Percentiles rank a stretch among this genome's conserved stretches.
phyloP scores from a whole-genome alignment of 495 filamentous ascomycete species.

The Daldinia grandis region DNA sequence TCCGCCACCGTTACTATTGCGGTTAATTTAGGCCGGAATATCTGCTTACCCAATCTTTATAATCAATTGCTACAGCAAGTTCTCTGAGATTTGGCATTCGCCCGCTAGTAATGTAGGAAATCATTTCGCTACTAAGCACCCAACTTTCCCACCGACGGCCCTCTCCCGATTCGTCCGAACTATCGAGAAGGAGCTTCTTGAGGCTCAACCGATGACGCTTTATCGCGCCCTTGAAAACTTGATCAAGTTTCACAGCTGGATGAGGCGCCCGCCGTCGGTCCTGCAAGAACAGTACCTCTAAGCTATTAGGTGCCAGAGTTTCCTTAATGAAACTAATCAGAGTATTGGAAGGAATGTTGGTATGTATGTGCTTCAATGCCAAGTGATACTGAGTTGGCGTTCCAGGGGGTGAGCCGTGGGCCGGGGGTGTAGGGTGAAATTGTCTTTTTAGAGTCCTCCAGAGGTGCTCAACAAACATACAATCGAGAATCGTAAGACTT shows the following conservation, averaged over 20 bases:
- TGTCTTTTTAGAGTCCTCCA: conserved; percentile 81
- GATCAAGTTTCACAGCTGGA: conserved; percentile 68
- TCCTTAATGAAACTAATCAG: conserved; percentile 87
- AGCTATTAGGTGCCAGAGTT: conserved; percentile 81
- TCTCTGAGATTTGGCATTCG: conserved; percentile 81
- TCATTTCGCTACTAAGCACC: conserved; percentile 77
- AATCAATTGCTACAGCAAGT: conserved; percentile 78
- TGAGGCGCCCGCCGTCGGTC: conserved; percentile 68
- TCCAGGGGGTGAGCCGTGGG: conserved; percentile 40
- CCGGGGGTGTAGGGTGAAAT: conserved; percentile 66
- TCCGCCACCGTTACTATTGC: not conserved
- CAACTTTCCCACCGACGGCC: conserved; percentile 71
- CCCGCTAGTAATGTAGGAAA: conserved; percentile 82
- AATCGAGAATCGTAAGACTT: conserved; percentile 83
- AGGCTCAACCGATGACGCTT: conserved; percentile 77
- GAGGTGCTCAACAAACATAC: conserved; percentile 77
- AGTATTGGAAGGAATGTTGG: conserved; percentile 77
- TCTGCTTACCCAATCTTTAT: conserved; percentile 82
- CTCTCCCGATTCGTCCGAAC: conserved; percentile 62
- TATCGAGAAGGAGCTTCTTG: conserved; percentile 81
- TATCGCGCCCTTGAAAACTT: conserved; percentile 78
- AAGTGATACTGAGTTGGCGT: conserved; percentile 68
- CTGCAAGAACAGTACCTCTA: conserved; percentile 87
- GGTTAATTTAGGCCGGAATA: not conserved
- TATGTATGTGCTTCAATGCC: conserved; percentile 81